Evolutionary conservation across 306 rosid genomes (phyloP).

Genomic region (Castanea sativa): DNA sequence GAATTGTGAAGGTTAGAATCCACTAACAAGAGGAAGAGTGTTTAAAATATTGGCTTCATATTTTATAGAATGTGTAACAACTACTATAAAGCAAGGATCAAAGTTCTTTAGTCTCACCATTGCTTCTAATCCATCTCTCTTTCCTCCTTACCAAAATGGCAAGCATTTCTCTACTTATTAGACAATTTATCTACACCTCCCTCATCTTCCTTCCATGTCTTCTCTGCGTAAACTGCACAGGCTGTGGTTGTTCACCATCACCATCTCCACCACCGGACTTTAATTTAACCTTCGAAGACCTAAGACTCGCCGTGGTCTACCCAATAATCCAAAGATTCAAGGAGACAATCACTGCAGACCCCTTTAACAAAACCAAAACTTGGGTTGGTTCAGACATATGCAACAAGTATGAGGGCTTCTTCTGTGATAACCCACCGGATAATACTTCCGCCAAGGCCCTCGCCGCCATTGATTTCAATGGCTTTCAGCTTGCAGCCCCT

Average conservation of each 20-base stretch:
- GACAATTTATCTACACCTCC: neutral
- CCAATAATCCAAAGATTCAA: constrained; percentile 42
- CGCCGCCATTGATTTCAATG: constrained; percentile 47
- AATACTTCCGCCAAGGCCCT: constrained; percentile 26
- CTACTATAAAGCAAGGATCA: constrained; percentile 21
- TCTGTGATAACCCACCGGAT: constrained; percentile 44
- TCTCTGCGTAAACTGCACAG: constrained; percentile 21
- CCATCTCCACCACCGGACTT: constrained; percentile 23
- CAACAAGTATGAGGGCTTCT: constrained; percentile 38
- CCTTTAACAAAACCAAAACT: constrained; percentile 32
- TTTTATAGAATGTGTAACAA: neutral
- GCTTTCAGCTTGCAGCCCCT: constrained; percentile 46
- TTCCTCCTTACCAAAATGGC: constrained; percentile 4
- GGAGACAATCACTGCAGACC: constrained; percentile 40
- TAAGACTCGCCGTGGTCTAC: constrained; percentile 30
- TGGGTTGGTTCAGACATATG: constrained; percentile 53
- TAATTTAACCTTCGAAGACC: constrained; percentile 37
- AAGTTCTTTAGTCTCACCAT: constrained; percentile 16
- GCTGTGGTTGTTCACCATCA: constrained; percentile 9
- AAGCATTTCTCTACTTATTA: constrained; percentile 16
- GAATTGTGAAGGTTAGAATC: neutral
- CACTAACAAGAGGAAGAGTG: constrained; percentile 5
- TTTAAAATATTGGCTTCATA: neutral
- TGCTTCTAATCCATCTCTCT: neutral
- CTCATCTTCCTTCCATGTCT: constrained; percentile 21